Conservation (phyloP, 306 rosid genomes). For the Geum urbanum region DNA sequence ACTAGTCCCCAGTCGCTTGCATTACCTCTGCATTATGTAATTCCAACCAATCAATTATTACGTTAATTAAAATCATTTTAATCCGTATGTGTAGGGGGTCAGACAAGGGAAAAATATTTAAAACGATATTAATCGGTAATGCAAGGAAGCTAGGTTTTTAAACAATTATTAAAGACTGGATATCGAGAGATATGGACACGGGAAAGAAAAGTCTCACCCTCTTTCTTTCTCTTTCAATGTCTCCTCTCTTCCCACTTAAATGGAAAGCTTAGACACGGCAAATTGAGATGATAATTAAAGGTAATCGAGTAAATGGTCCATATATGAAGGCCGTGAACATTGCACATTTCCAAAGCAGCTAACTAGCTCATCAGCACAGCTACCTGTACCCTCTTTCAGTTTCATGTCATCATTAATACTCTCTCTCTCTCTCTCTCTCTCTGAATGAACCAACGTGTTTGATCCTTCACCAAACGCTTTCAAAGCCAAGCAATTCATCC, state of each 20-base stretch:
- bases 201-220: background rate
- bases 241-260: background rate
- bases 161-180: background rate
- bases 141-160: background rate
- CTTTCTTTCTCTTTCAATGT: background rate
- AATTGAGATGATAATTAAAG: background rate
- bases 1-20: background rate
- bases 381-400: constrained; percentile 19
- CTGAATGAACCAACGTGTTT: constrained; percentile 31
- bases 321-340: constrained; percentile 35
- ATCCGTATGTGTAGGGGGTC: background rate
- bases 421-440: too few species aligned
- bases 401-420: constrained; percentile 28
- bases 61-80: background rate
- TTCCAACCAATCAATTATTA: background rate
- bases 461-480: constrained; percentile 32
- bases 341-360: background rate
- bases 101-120: background rate
- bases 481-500: background rate
- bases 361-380: background rate
- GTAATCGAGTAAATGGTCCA: constrained; percentile 20
- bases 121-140: background rate
- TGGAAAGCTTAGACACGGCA: background rate
- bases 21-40: background rate
- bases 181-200: background rate